phyloP scores from a whole-genome alignment of 176 grass and related monocot genomes.

The Musa troglodytarum region DNA sequence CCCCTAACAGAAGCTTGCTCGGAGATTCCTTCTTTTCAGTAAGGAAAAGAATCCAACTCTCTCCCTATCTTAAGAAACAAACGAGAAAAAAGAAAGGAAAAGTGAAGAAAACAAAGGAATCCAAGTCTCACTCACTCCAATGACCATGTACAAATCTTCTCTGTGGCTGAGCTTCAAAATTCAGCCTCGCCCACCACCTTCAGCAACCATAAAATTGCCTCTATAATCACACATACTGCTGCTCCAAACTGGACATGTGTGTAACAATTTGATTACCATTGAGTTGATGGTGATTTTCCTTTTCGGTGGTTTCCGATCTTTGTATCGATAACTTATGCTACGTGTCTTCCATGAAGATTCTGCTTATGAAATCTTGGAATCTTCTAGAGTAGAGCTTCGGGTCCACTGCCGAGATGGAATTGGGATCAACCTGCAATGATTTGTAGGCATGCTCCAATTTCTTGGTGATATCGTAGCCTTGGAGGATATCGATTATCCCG shows the following conservation, averaged over 20 bases:
- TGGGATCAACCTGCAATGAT: slow-evolving; percentile 71
- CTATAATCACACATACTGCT: neutral
- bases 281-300: too few species aligned
- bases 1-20: slow-evolving; percentile 32
- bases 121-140: slow-evolving; percentile 31
- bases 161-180: slow-evolving; percentile 59
- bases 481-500: slow-evolving; percentile 83
- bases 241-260: too few species aligned
- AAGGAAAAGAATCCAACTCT: slow-evolving; percentile 27
- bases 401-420: slow-evolving; percentile 78
- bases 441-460: slow-evolving; percentile 72
- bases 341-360: slow-evolving; percentile 70
- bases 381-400: slow-evolving; percentile 88
- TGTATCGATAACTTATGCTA: too few species aligned
- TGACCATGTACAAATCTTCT: slow-evolving; percentile 36
- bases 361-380: slow-evolving; percentile 83
- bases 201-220: neutral
- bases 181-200: slow-evolving; percentile 31
- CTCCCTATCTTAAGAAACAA: neutral
- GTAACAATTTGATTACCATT: too few species aligned
- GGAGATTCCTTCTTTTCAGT: slow-evolving; percentile 31
- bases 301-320: too few species aligned
- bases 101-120: slow-evolving; percentile 22
- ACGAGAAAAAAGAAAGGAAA: neutral
- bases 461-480: slow-evolving; percentile 43